A percentile compares a stretch with the other conserved stretches of the same genome.
Conservation (phyloP, 345 rosid genomes). For the Melaleuca quinquenervia region DNA sequence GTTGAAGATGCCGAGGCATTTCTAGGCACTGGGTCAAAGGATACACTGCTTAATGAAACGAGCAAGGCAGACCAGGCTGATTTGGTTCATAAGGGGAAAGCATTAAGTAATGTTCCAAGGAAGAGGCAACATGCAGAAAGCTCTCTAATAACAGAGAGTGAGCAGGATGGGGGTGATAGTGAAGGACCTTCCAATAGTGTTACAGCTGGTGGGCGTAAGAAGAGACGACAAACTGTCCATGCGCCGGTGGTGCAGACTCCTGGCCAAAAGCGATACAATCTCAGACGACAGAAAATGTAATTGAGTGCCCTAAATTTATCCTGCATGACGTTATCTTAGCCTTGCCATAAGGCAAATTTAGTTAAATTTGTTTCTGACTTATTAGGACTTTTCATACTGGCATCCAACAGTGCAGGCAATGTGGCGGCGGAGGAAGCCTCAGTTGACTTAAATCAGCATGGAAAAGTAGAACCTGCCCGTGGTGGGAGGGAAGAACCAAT, state of each 20-base stretch:
- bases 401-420: constrained; percentile 29
- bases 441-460: constrained; percentile 16
- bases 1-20: constrained; percentile 48
- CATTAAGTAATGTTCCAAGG: constrained; percentile 19
- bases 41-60: constrained; percentile 7
- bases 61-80: constrained; percentile 22
- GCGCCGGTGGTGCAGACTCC: constrained; percentile 30
- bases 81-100: constrained; percentile 21
- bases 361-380: background rate
- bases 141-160: constrained; percentile 30
- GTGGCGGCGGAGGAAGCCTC: constrained; percentile 30
- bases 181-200: constrained; percentile 58
- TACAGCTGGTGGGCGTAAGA: constrained; percentile 51
- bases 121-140: constrained; percentile 41
- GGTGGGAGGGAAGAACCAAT: constrained; percentile 12
- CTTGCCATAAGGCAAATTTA: background rate
- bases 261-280: constrained; percentile 66
- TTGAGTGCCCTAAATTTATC: constrained; percentile 1
- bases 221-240: constrained; percentile 34
- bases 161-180: constrained; percentile 50
- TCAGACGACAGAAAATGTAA: constrained; percentile 66
- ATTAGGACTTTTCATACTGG: background rate
- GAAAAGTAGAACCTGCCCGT: constrained; percentile 10
- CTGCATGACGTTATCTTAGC: background rate
- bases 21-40: constrained; percentile 28